phyloP scores from a whole-genome alignment of 225 moss, liverwort and hornwort genomes.

The Ulota crispa region DNA sequence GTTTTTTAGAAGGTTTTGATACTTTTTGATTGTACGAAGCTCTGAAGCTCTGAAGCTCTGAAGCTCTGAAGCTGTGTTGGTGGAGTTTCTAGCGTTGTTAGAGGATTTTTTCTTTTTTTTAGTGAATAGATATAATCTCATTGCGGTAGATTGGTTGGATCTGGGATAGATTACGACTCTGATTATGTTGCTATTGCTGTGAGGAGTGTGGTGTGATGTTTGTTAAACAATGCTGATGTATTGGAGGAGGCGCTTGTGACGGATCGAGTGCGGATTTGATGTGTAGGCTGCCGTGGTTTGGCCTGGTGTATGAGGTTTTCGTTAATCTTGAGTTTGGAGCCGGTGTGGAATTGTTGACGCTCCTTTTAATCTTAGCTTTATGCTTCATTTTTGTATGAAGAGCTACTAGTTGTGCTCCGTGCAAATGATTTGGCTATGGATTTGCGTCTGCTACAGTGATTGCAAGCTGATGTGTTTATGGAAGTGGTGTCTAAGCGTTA shows the following conservation, averaged over 20 bases:
- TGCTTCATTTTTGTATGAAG: background rate
- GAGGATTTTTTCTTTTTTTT: background rate
- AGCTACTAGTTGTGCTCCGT: conserved; percentile 8
- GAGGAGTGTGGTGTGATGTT: background rate
- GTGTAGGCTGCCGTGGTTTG: background rate
- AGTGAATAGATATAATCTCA: background rate
- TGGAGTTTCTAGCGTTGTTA: background rate
- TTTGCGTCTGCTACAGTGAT: background rate
- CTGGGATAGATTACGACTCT: conserved; percentile 6
- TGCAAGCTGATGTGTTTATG: background rate
- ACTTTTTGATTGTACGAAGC: conserved; percentile 3
- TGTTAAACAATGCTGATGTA: background rate
- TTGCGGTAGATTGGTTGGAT: conserved; percentile 13
- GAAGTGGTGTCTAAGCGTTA: background rate
- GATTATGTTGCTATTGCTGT: background rate
- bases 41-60: background rate
- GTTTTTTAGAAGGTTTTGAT: background rate
- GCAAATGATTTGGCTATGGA: background rate
- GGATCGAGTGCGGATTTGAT: background rate
- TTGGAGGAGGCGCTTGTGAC: background rate
- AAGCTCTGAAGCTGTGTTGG: background rate
- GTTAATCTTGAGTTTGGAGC: background rate
- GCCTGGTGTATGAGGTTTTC: conserved; percentile 4
- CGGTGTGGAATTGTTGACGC: background rate
- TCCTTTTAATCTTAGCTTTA: background rate